phyloP scores from a whole-genome alignment of 2,329 filamentous ascomycete genomes.

The Fusarium illudens region DNA sequence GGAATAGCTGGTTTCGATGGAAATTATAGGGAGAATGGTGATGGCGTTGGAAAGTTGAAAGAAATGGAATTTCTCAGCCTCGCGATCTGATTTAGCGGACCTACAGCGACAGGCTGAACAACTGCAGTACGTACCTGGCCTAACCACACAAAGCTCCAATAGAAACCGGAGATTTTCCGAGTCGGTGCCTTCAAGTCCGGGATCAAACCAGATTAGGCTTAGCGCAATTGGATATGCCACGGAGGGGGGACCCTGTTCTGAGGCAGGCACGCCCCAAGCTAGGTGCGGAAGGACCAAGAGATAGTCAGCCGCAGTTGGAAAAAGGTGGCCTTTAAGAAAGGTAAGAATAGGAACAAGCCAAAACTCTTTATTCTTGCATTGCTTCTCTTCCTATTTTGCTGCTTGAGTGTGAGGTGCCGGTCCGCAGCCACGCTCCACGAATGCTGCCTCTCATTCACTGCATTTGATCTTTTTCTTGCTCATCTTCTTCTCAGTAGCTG shows the following conservation, averaged over 20 bases:
- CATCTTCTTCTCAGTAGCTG: background rate
- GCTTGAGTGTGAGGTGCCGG: conserved; percentile 33
- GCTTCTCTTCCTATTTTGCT: conserved; percentile 22
- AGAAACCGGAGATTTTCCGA: conserved; percentile 8
- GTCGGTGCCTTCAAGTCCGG: background rate
- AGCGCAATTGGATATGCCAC: conserved; percentile 9
- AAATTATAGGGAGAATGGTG: background rate
- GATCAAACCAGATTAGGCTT: conserved; percentile 20
- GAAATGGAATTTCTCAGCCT: conserved; percentile 39
- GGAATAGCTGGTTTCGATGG: background rate
- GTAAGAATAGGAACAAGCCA: conserved; percentile 17
- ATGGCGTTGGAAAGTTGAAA: conserved; percentile 4
- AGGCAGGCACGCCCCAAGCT: conserved; percentile 14
- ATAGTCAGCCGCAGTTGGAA: conserved; percentile 36
- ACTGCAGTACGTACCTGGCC: too few relatives aligned
- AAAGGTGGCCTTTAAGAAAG: conserved; percentile 36
- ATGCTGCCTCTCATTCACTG: conserved; percentile 32
- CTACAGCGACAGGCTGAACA: conserved; percentile 31
- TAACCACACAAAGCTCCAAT: conserved; percentile 11
- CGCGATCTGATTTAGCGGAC: conserved; percentile 22
- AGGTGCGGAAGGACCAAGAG: background rate
- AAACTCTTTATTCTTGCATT: conserved; percentile 27
- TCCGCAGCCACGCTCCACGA: conserved; percentile 19
- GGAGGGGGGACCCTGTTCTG: conserved; percentile 21
- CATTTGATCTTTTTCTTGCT: conserved; percentile 14